Conservation (phyloP, 2,329 filamentous ascomycete genomes). For the Fusarium miscanthi region DNA sequence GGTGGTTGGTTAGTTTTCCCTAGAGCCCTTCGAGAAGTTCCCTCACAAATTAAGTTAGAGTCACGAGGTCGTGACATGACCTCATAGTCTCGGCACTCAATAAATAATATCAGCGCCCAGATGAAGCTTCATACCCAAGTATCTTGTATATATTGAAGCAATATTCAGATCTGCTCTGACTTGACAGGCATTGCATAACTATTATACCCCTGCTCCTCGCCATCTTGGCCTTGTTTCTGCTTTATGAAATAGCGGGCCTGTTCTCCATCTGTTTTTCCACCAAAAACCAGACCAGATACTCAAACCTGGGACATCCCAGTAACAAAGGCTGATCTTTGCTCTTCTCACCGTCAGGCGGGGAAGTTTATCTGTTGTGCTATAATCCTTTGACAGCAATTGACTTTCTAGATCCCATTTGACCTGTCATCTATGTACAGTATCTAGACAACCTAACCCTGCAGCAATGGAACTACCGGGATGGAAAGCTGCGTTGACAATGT, state of each 20-base stretch:
- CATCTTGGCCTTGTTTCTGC: constrained; percentile 36
- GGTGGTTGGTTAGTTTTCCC: constrained; percentile 15
- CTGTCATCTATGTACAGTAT: neutral
- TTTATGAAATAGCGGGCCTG: constrained; percentile 30
- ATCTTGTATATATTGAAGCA: too few relatives aligned
- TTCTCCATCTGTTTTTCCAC: constrained; percentile 1
- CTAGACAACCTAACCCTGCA: constrained; percentile 1
- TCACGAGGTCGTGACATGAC: constrained; percentile 41
- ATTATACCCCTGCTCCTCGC: neutral
- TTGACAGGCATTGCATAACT: neutral
- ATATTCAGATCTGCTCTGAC: neutral
- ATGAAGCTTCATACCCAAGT: too few relatives aligned
- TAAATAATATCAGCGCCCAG: constrained; percentile 9
- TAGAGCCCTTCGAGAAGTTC: constrained; percentile 27
- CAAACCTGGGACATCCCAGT: constrained; percentile 24
- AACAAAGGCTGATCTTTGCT: constrained; percentile 23
- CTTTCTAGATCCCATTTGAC: constrained; percentile 11
- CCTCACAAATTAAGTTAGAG: constrained; percentile 6
- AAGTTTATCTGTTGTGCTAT: constrained; percentile 9
- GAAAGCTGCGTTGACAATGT: constrained; percentile 65
- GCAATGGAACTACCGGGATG: constrained; percentile 52
- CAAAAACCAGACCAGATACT: constrained; percentile 4
- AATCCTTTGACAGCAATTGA: constrained; percentile 9
- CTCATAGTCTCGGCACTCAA: constrained; percentile 27
- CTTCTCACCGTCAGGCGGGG: neutral